Evolutionary conservation across 495 filamentous ascomycete species (phyloP).

Genomic region (Trypethelium eluteriae): DNA sequence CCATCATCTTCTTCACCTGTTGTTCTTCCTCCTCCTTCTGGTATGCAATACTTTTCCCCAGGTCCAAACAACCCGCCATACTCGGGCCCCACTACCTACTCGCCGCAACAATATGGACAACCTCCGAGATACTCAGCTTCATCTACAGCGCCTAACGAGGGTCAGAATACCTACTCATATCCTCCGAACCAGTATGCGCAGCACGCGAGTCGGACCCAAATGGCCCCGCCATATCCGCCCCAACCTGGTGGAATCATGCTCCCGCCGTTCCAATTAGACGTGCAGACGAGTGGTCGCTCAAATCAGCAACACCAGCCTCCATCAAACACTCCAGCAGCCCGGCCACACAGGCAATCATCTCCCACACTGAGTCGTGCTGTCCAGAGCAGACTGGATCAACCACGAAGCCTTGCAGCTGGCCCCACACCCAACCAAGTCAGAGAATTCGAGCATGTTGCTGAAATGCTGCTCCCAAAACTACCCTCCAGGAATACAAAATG

Average conservation of each 20-base stretch:
- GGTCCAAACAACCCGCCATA: constrained; percentile 16
- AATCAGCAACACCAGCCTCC: constrained; percentile 4
- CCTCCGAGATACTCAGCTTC: constrained; percentile 18
- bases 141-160: constrained; percentile 8
- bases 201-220: constrained; percentile 19
- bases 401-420: background rate
- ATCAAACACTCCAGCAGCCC: background rate
- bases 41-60: constrained; percentile 22
- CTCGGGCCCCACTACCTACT: constrained; percentile 15
- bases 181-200: constrained; percentile 22
- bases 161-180: constrained; percentile 19
- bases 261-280: constrained; percentile 34
- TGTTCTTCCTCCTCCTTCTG: constrained; percentile 25
- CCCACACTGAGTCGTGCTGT: background rate
- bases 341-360: background rate
- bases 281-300: constrained; percentile 11
- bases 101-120: constrained; percentile 28
- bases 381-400: background rate
- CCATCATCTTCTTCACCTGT: constrained; percentile 25
- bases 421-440: background rate
- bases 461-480: background rate
- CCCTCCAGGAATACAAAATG: constrained; percentile 14
- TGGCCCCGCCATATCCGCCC: constrained; percentile 14
- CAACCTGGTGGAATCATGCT: constrained; percentile 34
- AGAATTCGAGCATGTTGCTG: background rate